Base-by-base conservation (phyloP, 2,329 filamentous ascomycete genomes). In the Verticillium isaacii region DNA sequence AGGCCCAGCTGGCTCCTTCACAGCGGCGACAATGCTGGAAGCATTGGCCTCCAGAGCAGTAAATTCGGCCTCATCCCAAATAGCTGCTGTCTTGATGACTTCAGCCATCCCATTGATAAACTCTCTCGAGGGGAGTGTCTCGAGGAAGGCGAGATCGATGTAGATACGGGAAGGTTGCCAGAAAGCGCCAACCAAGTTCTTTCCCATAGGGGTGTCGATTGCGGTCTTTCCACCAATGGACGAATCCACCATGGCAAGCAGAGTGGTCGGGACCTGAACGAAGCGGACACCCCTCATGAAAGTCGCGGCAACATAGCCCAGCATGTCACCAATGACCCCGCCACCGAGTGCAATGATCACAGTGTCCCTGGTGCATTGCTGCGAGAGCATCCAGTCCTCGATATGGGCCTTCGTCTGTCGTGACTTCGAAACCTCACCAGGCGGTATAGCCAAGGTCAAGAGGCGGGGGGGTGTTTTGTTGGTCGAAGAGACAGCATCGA, bases 51-150 rank as follows among this genome's bases (percentile, higher is more conserved):
- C 95, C 19, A 99, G 81, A 14, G 89, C 79, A 54, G 89, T 84
- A 73, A 99, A 99, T 71, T 97, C 94, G 11, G 82, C 78, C 75
- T 96, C 92, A 70, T 96, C 87, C 86, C 94, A 97, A 69, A 99
- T 98, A 60, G 95, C 95, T 3, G 95, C 95, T 3, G 95, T 99
- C 85, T 97, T 97, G 74, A 97, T 85, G 34, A 99, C 94, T 79
- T 99, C 95, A 32, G 94, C 95, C 94, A 99, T 97, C 64, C 95
- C 95, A 74, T 99, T 99, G 77, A 97, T 93, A 72, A 99, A 94
- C 77, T 99, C 94, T 67, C 95, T 85, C 66, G 89, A 88, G 1
- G 94, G 93, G 23, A 99, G 81, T 1, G 93, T 96, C 73, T 96
- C 92, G 61, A 99, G 82, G 72, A 99, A 98, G 61, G 88, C 85